Evolutionary conservation across 2,329 filamentous ascomycete species (phyloP).

Genomic region (Camillea tinctor): DNA sequence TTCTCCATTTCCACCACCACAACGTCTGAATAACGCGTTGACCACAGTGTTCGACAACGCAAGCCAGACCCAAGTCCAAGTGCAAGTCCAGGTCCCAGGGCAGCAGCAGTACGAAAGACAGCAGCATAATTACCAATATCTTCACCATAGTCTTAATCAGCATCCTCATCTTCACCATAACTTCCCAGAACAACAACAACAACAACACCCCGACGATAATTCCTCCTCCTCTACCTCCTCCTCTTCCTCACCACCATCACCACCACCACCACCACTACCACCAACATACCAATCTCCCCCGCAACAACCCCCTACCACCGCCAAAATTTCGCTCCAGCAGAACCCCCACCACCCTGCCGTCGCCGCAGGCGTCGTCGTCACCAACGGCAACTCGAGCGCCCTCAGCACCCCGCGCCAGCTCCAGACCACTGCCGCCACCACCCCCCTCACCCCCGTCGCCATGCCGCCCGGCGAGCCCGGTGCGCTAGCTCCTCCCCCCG

Average conservation of each 20-base stretch:
- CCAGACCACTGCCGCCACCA: conserved; percentile 15
- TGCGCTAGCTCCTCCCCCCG: conserved; percentile 53
- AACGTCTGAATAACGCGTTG: conserved; percentile 22
- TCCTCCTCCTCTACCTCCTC: background rate
- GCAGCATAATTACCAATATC: conserved; percentile 3
- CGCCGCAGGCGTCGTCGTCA: conserved; percentile 29
- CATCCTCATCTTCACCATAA: conserved; percentile 18
- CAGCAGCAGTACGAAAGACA: no score
- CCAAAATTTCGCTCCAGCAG: conserved; percentile 36
- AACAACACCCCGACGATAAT: background rate
- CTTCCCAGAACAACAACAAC: conserved; percentile 12
- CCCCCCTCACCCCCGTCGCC: conserved; percentile 26
- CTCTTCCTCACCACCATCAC: conserved; percentile 10
- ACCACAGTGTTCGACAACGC: conserved; percentile 19
- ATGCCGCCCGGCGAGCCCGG: conserved; percentile 26
- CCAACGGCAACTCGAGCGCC: conserved; percentile 30
- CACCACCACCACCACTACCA: conserved; percentile 10
- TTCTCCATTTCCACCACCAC: conserved; percentile 15
- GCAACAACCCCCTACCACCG: conserved; percentile 25
- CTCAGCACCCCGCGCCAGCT: conserved; percentile 30
- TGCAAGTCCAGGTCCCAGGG: no score
- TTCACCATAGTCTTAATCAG: background rate
- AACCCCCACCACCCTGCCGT: conserved; percentile 34
- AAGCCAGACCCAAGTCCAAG: conserved; percentile 5
- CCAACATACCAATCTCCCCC: conserved; percentile 22